Conservation (phyloP, 1,284 basidiomycete genomes). For the Cutaneotrichosporon sp. region DNA sequence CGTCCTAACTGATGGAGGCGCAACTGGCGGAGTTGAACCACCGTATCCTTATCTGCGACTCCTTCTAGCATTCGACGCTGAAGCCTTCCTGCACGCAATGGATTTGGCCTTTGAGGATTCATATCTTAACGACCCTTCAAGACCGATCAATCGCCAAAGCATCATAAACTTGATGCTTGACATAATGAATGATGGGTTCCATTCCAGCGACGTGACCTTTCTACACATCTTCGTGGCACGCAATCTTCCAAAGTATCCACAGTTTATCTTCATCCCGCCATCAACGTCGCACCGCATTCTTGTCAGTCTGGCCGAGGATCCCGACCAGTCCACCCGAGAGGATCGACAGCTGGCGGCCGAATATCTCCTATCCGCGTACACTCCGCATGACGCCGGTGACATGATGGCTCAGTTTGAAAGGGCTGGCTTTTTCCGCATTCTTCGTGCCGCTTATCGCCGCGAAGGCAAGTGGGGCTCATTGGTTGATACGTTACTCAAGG, state of each 20-base stretch:
- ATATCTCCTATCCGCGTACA: constrained; percentile 88
- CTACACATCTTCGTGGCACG: constrained; percentile 93
- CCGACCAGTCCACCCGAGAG: constrained; percentile 69
- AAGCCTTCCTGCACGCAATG: constrained; percentile 87
- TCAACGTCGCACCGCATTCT: constrained; percentile 70
- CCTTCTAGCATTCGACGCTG: constrained; percentile 82
- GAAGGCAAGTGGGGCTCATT: constrained; percentile 72
- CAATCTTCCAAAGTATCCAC: constrained; percentile 93
- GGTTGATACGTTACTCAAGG: constrained; percentile 67
- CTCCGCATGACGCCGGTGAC: constrained; percentile 66
- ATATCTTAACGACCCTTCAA: constrained; percentile 71
- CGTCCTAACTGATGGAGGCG: constrained; percentile 37
- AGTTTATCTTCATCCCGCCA: constrained; percentile 70
- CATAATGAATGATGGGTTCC: constrained; percentile 53
- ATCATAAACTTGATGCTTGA: constrained; percentile 83
- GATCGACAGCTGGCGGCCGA: constrained; percentile 94
- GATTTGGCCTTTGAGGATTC: constrained; percentile 93
- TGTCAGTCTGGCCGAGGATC: constrained; percentile 66
- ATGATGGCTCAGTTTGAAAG: constrained; percentile 67
- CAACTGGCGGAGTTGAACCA: constrained; percentile 53
- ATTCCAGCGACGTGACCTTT: constrained; percentile 67
- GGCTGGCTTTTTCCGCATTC: constrained; percentile 85
- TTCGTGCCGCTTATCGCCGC: constrained; percentile 70
- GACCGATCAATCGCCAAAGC: constrained; percentile 63
- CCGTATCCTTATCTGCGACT: constrained; percentile 85